phyloP scores from a whole-genome alignment of 225 moss, liverwort and hornwort species.

The Antitrichia curtipendula region DNA sequence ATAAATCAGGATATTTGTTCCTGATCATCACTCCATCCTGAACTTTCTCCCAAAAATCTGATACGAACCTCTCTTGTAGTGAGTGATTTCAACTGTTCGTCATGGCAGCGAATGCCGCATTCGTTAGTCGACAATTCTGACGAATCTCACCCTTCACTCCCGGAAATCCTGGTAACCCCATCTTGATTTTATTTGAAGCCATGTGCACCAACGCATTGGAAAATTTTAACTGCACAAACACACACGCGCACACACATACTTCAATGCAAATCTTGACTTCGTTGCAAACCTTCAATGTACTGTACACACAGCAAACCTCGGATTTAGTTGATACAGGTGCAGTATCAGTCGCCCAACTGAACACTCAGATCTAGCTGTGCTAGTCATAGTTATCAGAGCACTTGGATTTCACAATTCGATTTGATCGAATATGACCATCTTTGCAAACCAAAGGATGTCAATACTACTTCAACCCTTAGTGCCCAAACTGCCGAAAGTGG shows the following conservation, averaged over 20 bases:
- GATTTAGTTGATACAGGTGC: background rate
- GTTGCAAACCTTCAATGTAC: background rate
- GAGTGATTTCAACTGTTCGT: background rate
- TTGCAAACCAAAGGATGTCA: background rate
- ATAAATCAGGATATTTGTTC: background rate
- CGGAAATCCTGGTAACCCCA: background rate
- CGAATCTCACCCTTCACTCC: conserved; percentile 19
- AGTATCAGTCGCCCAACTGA: background rate
- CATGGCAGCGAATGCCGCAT: conserved; percentile 1
- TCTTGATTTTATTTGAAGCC: conserved; percentile 31
- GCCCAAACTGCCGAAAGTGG: background rate
- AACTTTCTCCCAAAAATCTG: background rate
- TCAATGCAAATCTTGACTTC: background rate
- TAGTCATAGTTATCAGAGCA: background rate
- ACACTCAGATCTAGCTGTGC: too few species aligned
- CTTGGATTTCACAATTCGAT: background rate
- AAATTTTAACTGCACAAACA: conserved; percentile 14
- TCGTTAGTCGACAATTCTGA: conserved; percentile 18
- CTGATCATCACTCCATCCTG: background rate
- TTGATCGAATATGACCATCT: background rate
- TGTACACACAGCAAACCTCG: background rate
- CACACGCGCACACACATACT: background rate
- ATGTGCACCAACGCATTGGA: conserved; percentile 26
- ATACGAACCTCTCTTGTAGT: too few species aligned
- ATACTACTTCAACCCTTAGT: background rate